Evolutionary conservation across 1,284 basidiomycete species (phyloP).

Genomic region (Papiliotrema fonsecae): DNA sequence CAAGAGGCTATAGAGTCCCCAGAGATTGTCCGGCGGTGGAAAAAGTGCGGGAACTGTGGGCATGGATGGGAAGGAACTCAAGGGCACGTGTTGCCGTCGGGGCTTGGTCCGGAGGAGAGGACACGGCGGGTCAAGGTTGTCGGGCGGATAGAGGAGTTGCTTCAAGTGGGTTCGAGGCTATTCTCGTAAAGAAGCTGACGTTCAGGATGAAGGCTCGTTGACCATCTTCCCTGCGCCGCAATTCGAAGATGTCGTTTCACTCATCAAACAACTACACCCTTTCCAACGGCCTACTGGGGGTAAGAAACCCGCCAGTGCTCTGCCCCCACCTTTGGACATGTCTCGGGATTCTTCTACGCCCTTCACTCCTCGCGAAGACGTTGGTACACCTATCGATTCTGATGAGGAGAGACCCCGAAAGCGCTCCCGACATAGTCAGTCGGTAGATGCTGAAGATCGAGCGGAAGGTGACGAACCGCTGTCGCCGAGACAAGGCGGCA

Average conservation of each 20-base stretch:
- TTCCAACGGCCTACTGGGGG: constrained; percentile 37
- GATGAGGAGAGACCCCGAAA: constrained; percentile 30
- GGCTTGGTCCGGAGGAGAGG: constrained; percentile 41
- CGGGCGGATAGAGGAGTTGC: constrained; percentile 73
- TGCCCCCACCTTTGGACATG: constrained; percentile 29
- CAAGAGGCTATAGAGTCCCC: constrained; percentile 32
- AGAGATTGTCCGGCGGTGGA: constrained; percentile 55
- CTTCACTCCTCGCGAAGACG: constrained; percentile 8
- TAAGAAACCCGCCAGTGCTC: constrained; percentile 29
- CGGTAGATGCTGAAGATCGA: constrained; percentile 12
- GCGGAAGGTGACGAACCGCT: not conserved
- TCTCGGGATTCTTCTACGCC: constrained; percentile 11
- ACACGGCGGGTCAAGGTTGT: constrained; percentile 68
- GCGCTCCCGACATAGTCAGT: constrained; percentile 2
- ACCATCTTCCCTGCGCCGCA: constrained; percentile 70
- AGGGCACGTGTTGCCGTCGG: constrained; percentile 55
- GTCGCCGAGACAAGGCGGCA: constrained; percentile 2
- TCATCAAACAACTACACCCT: constrained; percentile 65
- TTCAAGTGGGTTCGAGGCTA: constrained; percentile 58
- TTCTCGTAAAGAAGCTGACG: not conserved
- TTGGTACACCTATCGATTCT: not conserved
- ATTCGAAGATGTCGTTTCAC: constrained; percentile 58
- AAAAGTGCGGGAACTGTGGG: constrained; percentile 63
- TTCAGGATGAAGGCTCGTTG: constrained; percentile 66
- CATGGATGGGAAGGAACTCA: constrained; percentile 67